These are phyloP conservation scores for Colletotrichum cuscutae DNA, from an alignment of 2,329 filamentous ascomycete genomes.

Conservation along the genomic window DNA sequence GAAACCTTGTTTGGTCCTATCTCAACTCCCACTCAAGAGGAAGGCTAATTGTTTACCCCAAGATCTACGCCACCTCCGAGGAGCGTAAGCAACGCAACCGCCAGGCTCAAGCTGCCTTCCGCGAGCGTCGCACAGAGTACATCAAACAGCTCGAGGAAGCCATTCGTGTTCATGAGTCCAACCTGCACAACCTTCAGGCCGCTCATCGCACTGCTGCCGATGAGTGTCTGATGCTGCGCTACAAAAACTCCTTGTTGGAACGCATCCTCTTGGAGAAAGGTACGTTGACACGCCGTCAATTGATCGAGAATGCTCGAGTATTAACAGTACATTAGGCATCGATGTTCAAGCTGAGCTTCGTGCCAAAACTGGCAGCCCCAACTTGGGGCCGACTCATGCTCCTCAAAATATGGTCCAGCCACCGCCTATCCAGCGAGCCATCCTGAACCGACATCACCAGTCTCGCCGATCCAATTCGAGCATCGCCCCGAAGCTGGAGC, in stretches of 20 bases:
- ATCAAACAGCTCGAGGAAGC: slow-evolving; percentile 99
- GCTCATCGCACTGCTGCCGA: slow-evolving; percentile 95
- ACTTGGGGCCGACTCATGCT: slow-evolving; percentile 76
- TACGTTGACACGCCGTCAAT: slow-evolving; percentile 47
- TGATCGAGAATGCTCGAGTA: not conserved
- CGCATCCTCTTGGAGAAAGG: slow-evolving; percentile 96
- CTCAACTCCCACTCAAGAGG: slow-evolving; percentile 34
- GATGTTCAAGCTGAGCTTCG: slow-evolving; percentile 97
- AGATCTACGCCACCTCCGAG: slow-evolving; percentile 99
- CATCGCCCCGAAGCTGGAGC: slow-evolving; percentile 79
- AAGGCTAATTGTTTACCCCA: slow-evolving; percentile 26
- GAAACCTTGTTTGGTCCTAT: slow-evolving; percentile 29
- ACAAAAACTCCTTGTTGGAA: slow-evolving; percentile 97
- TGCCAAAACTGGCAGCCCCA: slow-evolving; percentile 90
- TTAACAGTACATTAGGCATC: slow-evolving; percentile 70
- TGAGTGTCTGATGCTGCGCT: slow-evolving; percentile 97
- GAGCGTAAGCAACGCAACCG: slow-evolving; percentile 97
- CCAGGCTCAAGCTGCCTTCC: slow-evolving; percentile 96
- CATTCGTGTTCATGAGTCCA: slow-evolving; percentile 96
- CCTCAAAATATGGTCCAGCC: slow-evolving; percentile 76
- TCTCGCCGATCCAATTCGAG: slow-evolving; percentile 77
- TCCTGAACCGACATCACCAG: slow-evolving; percentile 84
- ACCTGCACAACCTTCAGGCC: slow-evolving; percentile 89
- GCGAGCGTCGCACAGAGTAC: slow-evolving; percentile 96
- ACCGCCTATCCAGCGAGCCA: slow-evolving; percentile 81